Conservation (phyloP, 2,329 filamentous ascomycete genomes). For the Fusarium ramigenum region DNA sequence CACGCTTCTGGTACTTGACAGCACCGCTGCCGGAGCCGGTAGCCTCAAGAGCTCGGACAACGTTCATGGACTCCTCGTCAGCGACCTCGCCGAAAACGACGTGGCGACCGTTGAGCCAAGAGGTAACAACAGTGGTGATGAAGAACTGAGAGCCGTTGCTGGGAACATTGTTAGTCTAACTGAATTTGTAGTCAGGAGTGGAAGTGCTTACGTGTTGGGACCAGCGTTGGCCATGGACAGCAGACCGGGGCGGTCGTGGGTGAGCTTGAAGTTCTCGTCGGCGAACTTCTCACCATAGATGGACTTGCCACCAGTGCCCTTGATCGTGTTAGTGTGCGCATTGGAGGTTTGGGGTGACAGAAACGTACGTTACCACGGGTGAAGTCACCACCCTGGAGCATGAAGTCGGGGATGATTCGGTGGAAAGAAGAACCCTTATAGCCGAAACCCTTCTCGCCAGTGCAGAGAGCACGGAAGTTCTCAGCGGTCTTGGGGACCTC, state of each 20-base stretch:
- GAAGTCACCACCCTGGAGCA: slow-evolving; percentile 97
- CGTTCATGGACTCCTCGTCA: slow-evolving; percentile 56
- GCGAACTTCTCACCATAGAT: slow-evolving; percentile 96
- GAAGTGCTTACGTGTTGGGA: slow-evolving; percentile 80
- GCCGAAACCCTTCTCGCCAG: slow-evolving; percentile 80
- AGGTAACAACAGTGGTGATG: slow-evolving; percentile 90
- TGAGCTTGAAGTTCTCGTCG: slow-evolving; percentile 87
- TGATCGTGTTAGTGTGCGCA: slow-evolving; percentile 29
- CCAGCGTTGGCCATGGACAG: slow-evolving; percentile 97
- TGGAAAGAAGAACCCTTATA: slow-evolving; percentile 89
- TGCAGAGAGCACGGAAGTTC: slow-evolving; percentile 90
- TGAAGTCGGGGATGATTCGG: slow-evolving; percentile 92
- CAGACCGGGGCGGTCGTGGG: slow-evolving; percentile 79
- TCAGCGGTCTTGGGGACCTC: slow-evolving; percentile 86
- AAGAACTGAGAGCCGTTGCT: slow-evolving; percentile 99
- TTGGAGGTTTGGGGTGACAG: background rate
- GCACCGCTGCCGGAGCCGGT: slow-evolving; percentile 64
- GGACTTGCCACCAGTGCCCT: slow-evolving; percentile 92
- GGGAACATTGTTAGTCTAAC: slow-evolving; percentile 44
- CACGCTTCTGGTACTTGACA: slow-evolving; percentile 67
- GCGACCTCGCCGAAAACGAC: slow-evolving; percentile 84
- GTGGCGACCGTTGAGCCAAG: slow-evolving; percentile 85
- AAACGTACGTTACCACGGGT: slow-evolving; percentile 85
- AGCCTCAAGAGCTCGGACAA: slow-evolving; percentile 71
- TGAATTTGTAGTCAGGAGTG: background rate